A percentile compares a stretch with the other conserved stretches of the same genome.
Conservation (phyloP, 306 rosid species). For the Corylus heterophylla region DNA sequence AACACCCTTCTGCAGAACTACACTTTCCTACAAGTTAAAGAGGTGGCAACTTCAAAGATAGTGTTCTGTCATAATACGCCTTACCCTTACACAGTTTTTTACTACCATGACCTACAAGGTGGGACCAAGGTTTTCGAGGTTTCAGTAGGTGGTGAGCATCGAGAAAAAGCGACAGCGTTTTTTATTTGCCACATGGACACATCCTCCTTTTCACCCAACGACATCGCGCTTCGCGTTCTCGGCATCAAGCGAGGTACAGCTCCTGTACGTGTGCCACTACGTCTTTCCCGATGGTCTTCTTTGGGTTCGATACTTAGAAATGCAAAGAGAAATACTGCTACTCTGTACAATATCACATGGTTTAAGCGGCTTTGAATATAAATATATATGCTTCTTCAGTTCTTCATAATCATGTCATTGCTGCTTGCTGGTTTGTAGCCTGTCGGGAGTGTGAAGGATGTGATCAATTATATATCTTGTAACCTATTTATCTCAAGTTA, state of each 20-base stretch:
- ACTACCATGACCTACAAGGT: conserved; percentile 54
- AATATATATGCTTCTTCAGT: too few species aligned
- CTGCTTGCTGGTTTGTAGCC: too few species aligned
- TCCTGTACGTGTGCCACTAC: conserved; percentile 78
- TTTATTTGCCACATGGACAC: conserved; percentile 87
- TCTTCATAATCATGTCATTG: too few species aligned
- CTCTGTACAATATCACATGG: too few species aligned
- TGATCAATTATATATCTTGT: too few species aligned
- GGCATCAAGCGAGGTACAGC: conserved; percentile 44
- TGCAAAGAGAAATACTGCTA: too few species aligned
- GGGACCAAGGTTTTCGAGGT: conserved; percentile 53
- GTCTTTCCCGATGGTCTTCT: conserved; percentile 62
- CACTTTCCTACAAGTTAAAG: conserved; percentile 41
- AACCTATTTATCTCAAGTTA: too few species aligned
- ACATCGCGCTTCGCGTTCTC: conserved; percentile 59
- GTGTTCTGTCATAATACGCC: conserved; percentile 73
- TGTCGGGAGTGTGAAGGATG: too few species aligned
- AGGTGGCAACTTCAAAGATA: conserved; percentile 41
- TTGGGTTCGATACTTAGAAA: conserved; percentile 37
- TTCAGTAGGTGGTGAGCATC: conserved; percentile 39
- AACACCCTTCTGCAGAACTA: conserved; percentile 53
- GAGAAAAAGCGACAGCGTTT: conserved; percentile 38
- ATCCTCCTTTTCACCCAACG: conserved; percentile 60
- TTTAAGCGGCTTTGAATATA: too few species aligned
- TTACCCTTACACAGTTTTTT: conserved; percentile 73